Evolutionary conservation across 2,329 filamentous ascomycete genomes (phyloP), one percentile per base, ranked within the genome.

Genomic region (Phaeosphaeriaceae sp.): DNA sequence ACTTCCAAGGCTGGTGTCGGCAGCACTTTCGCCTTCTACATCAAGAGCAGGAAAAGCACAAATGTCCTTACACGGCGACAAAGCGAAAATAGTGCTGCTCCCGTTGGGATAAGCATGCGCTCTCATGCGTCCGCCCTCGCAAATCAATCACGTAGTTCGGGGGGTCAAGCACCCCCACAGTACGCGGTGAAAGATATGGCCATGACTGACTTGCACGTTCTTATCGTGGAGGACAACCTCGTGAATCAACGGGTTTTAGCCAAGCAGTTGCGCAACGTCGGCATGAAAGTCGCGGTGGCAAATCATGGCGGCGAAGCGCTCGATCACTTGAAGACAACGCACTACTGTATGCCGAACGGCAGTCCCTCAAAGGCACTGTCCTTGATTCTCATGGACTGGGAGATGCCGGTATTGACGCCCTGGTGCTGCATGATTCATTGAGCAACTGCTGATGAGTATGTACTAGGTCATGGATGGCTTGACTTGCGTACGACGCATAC

Each of bases 201-300:
- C 7, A 45, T 56, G 19, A 52, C 45, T 1, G 54, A 65, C 0
- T 53, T 74, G 1, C 58, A 74, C 44, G 58, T 76, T 9, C 61
- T 77, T 4, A 65, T 77, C 7, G 74, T 77, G 1, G 74, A 75
- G 58, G 78, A 80, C 50, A 79, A 80, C 44, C 62, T 78, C 6
- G 70, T 80, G 36, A 80, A 80, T 21, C 78, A 80, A 53, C 71
- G 73, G 25, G 77, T 81, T 17, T 63, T 80, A 15, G 66, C 73
- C 3, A 79, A 76, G 58, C 78, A 79, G 48, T 68, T 81, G 3
- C 64, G 68, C 7, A 76, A 75, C 11, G 54, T 73, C 2, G 76
- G 76, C 7, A 76, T 74, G 63, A 63, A 66, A 13, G 77, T 80
- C 9, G 57, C 63, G 11, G 72, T 79, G 3, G 78, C 78, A 2